Evolutionary conservation across 805 yeast species (phyloP).

Genomic region (Yamadazyma scolyti): DNA sequence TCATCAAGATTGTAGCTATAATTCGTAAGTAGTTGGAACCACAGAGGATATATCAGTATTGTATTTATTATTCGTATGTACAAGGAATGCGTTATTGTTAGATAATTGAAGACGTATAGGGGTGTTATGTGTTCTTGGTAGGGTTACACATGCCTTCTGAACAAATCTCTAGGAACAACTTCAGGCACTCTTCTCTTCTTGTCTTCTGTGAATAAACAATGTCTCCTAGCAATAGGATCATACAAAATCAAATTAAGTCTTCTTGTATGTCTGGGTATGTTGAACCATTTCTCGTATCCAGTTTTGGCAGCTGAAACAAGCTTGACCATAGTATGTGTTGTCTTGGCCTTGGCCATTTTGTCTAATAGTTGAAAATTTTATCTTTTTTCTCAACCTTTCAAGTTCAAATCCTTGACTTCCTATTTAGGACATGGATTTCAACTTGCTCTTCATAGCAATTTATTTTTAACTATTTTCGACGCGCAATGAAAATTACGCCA

Average conservation of each 20-base stretch:
- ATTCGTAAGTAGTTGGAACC: too few relatives aligned
- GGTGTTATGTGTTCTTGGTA: too few relatives aligned
- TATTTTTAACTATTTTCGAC: conserved; percentile 4
- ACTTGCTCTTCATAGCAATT: background rate
- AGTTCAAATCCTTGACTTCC: conserved; percentile 4
- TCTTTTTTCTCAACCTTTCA: background rate
- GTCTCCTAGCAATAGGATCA: conserved; percentile 84
- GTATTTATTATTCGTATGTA: background rate
- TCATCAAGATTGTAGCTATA: too few relatives aligned
- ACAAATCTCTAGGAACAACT: conserved; percentile 32
- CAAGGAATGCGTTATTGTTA: too few relatives aligned
- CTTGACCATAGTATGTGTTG: conserved; percentile 78
- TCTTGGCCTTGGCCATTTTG: conserved; percentile 52
- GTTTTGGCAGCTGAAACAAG: conserved; percentile 87
- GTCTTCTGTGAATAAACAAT: conserved; percentile 84
- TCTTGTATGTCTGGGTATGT: conserved; percentile 78
- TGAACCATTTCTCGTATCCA: conserved; percentile 78
- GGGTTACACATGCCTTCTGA: conserved; percentile 18
- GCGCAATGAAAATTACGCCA: conserved; percentile 10
- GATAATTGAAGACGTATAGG: too few relatives aligned
- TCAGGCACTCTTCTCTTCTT: conserved; percentile 79
- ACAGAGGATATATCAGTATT: too few relatives aligned
- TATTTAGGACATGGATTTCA: conserved; percentile 1
- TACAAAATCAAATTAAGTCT: conserved; percentile 77
- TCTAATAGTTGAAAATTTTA: background rate